Conservation (phyloP, 2,329 filamentous ascomycete genomes). For the Scedosporium boydii region DNA sequence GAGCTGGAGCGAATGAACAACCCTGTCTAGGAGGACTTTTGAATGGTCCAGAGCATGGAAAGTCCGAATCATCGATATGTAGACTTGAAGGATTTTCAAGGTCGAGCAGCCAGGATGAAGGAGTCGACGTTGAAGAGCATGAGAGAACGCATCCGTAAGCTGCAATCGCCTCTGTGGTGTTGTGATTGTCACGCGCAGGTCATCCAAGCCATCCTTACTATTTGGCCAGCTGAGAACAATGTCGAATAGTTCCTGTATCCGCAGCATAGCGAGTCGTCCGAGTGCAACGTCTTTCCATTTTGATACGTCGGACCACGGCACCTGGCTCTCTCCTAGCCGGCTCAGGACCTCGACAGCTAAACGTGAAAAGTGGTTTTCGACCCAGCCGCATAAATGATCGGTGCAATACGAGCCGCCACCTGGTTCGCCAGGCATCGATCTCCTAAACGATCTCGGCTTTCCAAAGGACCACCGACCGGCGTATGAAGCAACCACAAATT, state of each 20-base stretch:
- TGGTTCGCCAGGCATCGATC: neutral
- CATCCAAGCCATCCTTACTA: conserved; percentile 62
- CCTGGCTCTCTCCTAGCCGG: conserved; percentile 28
- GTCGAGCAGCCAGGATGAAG: conserved; percentile 70
- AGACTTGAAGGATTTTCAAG: conserved; percentile 64
- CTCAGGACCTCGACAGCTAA: conserved; percentile 53
- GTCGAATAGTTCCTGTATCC: conserved; percentile 67
- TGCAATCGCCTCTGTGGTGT: conserved; percentile 59
- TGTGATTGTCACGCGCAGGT: conserved; percentile 61
- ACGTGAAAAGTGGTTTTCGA: conserved; percentile 57
- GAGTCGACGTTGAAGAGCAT: conserved; percentile 54
- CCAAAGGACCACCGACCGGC: conserved; percentile 47
- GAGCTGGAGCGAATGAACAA: conserved; percentile 62
- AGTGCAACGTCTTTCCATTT: conserved; percentile 64
- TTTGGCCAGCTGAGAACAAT: conserved; percentile 68
- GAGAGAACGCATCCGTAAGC: conserved; percentile 60
- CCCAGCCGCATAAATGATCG: conserved; percentile 53
- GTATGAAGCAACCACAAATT: conserved; percentile 53
- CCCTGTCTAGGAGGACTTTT: conserved; percentile 66
- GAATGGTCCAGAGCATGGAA: conserved; percentile 69
- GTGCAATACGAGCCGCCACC: conserved; percentile 40
- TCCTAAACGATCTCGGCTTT: conserved; percentile 8
- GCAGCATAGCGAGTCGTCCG: conserved; percentile 55
- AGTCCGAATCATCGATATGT: conserved; percentile 69
- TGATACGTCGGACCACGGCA: conserved; percentile 48